Evolutionary conservation across 768 basidiomycete species (phyloP).

Genomic region (Collybia mongolica): DNA sequence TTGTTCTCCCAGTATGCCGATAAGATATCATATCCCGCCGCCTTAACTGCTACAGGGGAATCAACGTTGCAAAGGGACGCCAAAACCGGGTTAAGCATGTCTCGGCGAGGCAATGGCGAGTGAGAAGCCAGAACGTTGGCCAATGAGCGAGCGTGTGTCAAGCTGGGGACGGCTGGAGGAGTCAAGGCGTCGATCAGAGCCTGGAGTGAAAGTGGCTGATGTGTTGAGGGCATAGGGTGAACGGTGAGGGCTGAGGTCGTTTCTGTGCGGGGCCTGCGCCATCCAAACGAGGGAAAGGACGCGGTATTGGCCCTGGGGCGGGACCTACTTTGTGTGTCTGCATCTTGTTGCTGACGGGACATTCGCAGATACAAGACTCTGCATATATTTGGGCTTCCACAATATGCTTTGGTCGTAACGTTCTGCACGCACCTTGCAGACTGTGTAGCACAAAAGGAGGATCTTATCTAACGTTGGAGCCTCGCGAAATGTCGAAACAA

Average conservation of each 20-base stretch:
- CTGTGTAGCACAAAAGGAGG: not conserved
- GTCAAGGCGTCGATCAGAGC: constrained; percentile 42
- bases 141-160: constrained; percentile 61
- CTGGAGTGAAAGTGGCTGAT: constrained; percentile 33
- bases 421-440: constrained; percentile 7
- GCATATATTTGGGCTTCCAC: not conserved
- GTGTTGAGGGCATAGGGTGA: constrained; percentile 18
- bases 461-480: not conserved
- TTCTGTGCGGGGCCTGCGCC: constrained; percentile 24
- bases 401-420: constrained; percentile 1
- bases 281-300: constrained; percentile 27
- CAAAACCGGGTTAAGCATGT: constrained; percentile 58
- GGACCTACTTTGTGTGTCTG: constrained; percentile 20
- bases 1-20: constrained; percentile 66
- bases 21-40: constrained; percentile 71
- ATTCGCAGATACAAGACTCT: constrained; percentile 17
- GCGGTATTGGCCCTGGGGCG: constrained; percentile 35
- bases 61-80: constrained; percentile 54
- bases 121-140: constrained; percentile 45
- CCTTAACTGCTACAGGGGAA: constrained; percentile 57
- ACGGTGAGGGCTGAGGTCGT: constrained; percentile 10
- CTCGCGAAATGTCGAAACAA: not conserved
- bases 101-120: constrained; percentile 55
- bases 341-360: constrained; percentile 26
- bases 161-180: constrained; percentile 66